These are phyloP conservation scores for Podospora sp. DNA, from an alignment of 495 filamentous ascomycete species.

Conservation along the genomic window DNA sequence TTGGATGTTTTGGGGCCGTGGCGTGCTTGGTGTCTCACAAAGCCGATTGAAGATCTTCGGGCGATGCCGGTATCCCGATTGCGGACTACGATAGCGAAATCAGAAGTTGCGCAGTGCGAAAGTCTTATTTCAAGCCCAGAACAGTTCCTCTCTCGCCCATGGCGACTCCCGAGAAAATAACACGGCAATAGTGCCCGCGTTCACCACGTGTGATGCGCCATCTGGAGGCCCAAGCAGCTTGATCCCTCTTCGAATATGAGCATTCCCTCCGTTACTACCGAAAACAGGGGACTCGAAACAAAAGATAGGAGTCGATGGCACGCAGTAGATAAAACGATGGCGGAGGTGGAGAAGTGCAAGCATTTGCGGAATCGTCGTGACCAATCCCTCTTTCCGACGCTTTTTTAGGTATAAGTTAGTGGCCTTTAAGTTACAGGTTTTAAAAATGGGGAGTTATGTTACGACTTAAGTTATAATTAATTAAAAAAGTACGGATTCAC, in stretches of 20 bases:
- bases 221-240: conserved; percentile 15
- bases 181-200: conserved; percentile 6
- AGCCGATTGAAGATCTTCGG: no score
- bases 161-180: conserved; percentile 11
- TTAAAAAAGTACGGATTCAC: no score
- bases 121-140: conserved; percentile 14
- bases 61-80: no score
- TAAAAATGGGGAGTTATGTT: no score
- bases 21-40: no score
- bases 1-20: no score
- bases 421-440: no score
- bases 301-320: conserved; percentile 16
- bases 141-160: conserved; percentile 13
- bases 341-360: conserved; percentile 10
- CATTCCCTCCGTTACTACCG: neutral
- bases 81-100: no score
- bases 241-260: conserved; percentile 3
- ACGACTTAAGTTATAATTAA: no score
- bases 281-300: conserved; percentile 9
- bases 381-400: conserved; percentile 7
- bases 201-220: conserved; percentile 6
- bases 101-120: no score
- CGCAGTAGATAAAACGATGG: conserved; percentile 6
- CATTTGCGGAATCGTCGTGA: conserved; percentile 17
- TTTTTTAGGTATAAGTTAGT: no score